Base-by-base conservation (phyloP, 768 basidiomycete species). In the Leccinellum rugosiceps region DNA sequence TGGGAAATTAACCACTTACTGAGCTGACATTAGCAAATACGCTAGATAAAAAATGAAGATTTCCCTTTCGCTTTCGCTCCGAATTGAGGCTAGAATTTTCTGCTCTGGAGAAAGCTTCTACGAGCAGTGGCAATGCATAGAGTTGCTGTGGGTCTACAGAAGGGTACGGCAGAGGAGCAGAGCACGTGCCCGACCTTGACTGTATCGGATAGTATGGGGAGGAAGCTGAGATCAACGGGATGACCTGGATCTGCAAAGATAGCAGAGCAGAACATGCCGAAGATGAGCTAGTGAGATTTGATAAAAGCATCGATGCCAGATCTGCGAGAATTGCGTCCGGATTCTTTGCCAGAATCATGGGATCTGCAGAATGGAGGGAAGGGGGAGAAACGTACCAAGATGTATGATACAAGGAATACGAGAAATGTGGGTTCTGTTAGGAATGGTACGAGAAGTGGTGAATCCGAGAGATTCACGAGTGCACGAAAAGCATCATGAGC, bases 401-500 rank as follows among this genome's bases (percentile, higher is more conserved):
- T 92, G 70, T 97, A 97, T 0, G 95, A 90, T 0, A 90, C 86
- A 43, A 98, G 74, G 65, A 96, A 98, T 25, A 75, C 75, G 25
- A 97, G 72, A 69, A 95, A 98, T 0, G 80, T 71, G 0, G 80
- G 71, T 50, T 96, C 92, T 2, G 85, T 85, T 8, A 96, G 77
- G 41, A 85, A 73, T 7, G 80, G 64, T 8, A 87, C 77, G 25
- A 95, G 78, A 19, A 86, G 72, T 8, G 88, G 78, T 30, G 88
- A 89, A 73, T 95, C 94, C 3, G 94, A 91, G 32, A 98, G 81
- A 74, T 98, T 98, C 69, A 98, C 87, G 50, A 98, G 79, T 3
- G 94, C 94, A 59, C 91, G 85, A 71, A 98, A 90, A 3, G 96
- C 96, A 77, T 97, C 94, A 65, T 98, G 96, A 1, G 96, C 92